Percentiles rank a stretch among this genome's conserved stretches.
These are phyloP conservation scores for Piper betle DNA, from an alignment of 164 flowering plant species.

Conservation along the genomic window DNA sequence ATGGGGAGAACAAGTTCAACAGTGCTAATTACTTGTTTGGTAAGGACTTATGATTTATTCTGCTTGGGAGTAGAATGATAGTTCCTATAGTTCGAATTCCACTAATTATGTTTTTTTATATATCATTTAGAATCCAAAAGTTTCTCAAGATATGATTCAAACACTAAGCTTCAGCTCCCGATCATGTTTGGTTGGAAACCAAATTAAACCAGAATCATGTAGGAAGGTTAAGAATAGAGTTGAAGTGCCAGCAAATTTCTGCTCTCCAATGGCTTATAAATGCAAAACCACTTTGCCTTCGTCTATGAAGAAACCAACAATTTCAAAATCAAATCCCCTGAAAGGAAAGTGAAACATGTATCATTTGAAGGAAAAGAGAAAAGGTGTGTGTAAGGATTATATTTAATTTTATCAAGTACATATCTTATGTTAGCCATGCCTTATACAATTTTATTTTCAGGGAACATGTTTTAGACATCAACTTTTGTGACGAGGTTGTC, in stretches of 20 bases:
- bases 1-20: constrained; percentile 31
- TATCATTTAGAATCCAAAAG: constrained; percentile 30
- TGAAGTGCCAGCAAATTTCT: background rate
- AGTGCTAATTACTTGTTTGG: constrained; percentile 58
- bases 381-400: constrained; percentile 6
- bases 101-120: background rate
- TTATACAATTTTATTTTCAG: background rate
- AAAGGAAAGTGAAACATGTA: background rate
- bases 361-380: constrained; percentile 1
- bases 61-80: background rate
- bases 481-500: too few relatives aligned
- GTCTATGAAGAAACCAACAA: constrained; percentile 15
- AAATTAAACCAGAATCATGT: constrained; percentile 12
- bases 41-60: constrained; percentile 13
- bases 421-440: background rate
- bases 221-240: constrained; percentile 19
- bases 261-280: constrained; percentile 13
- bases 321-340: background rate
- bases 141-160: constrained; percentile 51
- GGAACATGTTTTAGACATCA: background rate
- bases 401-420: background rate
- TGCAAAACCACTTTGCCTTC: constrained; percentile 10
- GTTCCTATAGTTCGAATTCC: background rate
- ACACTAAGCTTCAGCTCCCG: constrained; percentile 44
- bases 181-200: constrained; percentile 20